A percentile compares a stretch with the other conserved stretches of the same genome.
Evolutionary conservation across 495 filamentous ascomycete species (phyloP).

Genomic region (Aspergillus carlsbadensis): DNA sequence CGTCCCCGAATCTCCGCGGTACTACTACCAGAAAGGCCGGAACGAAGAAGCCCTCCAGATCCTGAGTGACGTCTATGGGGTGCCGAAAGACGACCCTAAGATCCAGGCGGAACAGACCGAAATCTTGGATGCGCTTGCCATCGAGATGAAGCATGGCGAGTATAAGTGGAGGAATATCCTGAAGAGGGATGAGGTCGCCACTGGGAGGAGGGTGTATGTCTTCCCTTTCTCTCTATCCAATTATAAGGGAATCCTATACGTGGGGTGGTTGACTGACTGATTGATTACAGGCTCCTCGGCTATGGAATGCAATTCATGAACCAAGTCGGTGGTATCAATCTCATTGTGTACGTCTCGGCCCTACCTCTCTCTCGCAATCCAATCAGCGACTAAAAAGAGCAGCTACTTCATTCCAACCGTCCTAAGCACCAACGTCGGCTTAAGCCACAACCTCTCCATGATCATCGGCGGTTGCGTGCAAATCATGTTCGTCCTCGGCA

Average conservation of each 20-base stretch:
- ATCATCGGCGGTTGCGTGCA: constrained; percentile 49
- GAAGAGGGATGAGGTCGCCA: constrained; percentile 49
- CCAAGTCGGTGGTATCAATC: constrained; percentile 50
- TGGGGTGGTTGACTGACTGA: neutral
- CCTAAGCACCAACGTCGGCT: constrained; percentile 48
- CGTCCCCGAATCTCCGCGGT: constrained; percentile 47
- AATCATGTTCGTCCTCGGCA: constrained; percentile 42
- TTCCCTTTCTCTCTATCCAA: neutral
- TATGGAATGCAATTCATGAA: constrained; percentile 53
- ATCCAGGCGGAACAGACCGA: constrained; percentile 43
- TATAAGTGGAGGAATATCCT: constrained; percentile 48
- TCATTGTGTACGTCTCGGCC: constrained; percentile 43
- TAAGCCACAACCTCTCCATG: constrained; percentile 46
- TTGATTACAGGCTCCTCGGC: constrained; percentile 39
- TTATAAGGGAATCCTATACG: neutral
- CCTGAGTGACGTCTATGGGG: constrained; percentile 50
- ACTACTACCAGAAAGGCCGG: constrained; percentile 43
- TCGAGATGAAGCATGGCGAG: constrained; percentile 42
- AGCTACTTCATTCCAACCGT: constrained; percentile 32
- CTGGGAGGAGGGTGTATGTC: constrained; percentile 46
- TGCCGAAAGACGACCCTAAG: constrained; percentile 39
- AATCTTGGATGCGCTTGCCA: constrained; percentile 44
- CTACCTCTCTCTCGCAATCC: neutral
- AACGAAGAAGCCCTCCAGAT: constrained; percentile 51
- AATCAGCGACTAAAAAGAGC: neutral